Conservation (phyloP, 164 flowering plant species). For the Warburgia ugandensis region DNA sequence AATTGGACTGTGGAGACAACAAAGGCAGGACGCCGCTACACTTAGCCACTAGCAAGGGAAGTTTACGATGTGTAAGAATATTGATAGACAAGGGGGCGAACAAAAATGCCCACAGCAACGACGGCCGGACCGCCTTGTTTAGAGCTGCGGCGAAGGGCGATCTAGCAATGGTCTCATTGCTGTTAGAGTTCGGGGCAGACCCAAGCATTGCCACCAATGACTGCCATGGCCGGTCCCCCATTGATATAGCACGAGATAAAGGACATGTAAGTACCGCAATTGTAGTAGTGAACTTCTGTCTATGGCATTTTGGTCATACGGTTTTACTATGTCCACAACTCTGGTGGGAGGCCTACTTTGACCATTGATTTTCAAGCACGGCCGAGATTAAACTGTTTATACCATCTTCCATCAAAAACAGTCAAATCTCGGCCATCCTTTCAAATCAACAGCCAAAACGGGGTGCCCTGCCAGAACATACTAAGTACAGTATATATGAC, state of each 20-base stretch:
- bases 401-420: too few species aligned
- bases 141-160: conserved; percentile 41
- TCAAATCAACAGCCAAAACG: too few species aligned
- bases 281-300: neutral
- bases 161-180: conserved; percentile 33
- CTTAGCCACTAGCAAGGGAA: conserved; percentile 40
- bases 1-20: conserved; percentile 36
- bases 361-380: too few species aligned
- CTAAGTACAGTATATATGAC: too few species aligned
- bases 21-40: conserved; percentile 41
- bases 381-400: too few species aligned
- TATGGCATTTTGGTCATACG: neutral
- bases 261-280: conserved; percentile 32
- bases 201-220: conserved; percentile 23
- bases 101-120: conserved; percentile 31
- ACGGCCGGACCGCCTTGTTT: conserved; percentile 45
- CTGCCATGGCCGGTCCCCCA: conserved; percentile 26
- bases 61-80: conserved; percentile 23
- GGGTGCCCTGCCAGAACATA: too few species aligned
- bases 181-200: conserved; percentile 41
- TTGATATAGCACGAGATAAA: conserved; percentile 40
- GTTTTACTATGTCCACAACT: neutral
- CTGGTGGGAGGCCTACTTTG: neutral
- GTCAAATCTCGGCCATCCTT: too few species aligned
- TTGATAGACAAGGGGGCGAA: conserved; percentile 42